Base-by-base conservation (phyloP, 371 early-diverging fungal genomes). In the Dipsacomyces acuminosporus region DNA sequence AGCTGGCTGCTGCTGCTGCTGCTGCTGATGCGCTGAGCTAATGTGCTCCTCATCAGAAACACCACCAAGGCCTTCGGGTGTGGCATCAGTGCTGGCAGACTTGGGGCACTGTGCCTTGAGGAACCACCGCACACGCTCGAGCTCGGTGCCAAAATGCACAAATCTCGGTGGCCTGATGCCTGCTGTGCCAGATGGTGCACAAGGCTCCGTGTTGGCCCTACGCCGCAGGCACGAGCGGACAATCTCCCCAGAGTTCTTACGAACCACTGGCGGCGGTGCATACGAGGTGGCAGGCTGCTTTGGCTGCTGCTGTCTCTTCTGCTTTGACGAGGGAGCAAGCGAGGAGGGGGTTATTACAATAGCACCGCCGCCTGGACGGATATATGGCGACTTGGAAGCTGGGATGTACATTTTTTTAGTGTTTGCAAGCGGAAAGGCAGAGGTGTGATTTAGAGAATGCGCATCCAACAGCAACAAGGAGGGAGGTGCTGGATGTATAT, bases 61-160 rank as follows among this genome's bases (percentile, higher is more conserved):
- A 18, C 52, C 54, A 24, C 59, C 48, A 23, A 53, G 42, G 36
- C 72, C 58, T 35, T 77, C 82, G 20, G 75, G 72, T 26, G 67
- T 50, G 0, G 77, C 72, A 24, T 71, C 72, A 7, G 49, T 34
- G 48, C 59, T 35, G 9, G 38, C 66, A 8, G 52, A 36, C n/a
- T 35, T 26, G 17, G 72, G 72, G 58, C 64, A 53, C 53, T 71
- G 64, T 7, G 54, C 72, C 59, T 71, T 71, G 21, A 71, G 59
- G 59, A 71, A 71, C 64, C 62, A 71, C 44, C 72, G 57, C 49
- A 71, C 64, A 26, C 53, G 49, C 56, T 71, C 84, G 34, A 87
- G 66, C 38, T 83, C 76, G 4, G 79, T 58, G 35, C 81, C 74
- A 56, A 85, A 85, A 46, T 76, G 76, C 15, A 85, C 83, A 41